phyloP scores from a whole-genome alignment of 495 filamentous ascomycete species.

The Peziza echinospora region DNA sequence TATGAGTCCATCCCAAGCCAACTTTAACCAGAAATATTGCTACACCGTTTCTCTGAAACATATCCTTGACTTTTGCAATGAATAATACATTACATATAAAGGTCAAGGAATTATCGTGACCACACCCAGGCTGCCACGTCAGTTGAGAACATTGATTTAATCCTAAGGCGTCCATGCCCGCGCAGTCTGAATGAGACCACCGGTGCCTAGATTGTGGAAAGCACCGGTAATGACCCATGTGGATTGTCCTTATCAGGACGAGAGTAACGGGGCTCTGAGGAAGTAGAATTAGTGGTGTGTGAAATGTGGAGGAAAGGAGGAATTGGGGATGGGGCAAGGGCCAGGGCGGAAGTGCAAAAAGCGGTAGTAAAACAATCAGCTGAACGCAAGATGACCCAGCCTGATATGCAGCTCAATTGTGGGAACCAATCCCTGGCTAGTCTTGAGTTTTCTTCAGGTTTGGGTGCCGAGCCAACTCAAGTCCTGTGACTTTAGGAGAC shows the following conservation, averaged over 20 bases:
- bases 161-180: conserved; percentile 18
- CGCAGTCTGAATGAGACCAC: conserved; percentile 8
- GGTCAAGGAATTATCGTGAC: not conserved
- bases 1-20: too few relatives aligned
- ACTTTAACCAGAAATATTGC: too few relatives aligned
- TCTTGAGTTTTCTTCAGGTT: conserved; percentile 9
- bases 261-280: conserved; percentile 15
- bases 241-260: conserved; percentile 18
- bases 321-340: too few relatives aligned
- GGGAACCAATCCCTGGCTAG: conserved; percentile 18
- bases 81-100: not conserved
- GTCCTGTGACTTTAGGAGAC: conserved; percentile 18
- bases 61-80: not conserved
- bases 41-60: not conserved
- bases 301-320: too few relatives aligned
- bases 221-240: conserved; percentile 19
- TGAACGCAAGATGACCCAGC: conserved; percentile 16
- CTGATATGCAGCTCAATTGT: conserved; percentile 17
- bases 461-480: conserved; percentile 15
- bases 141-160: conserved; percentile 19
- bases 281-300: too few relatives aligned
- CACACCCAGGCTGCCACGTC: conserved; percentile 21
- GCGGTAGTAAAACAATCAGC: conserved; percentile 18
- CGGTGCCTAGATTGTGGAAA: conserved; percentile 7
- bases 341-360: too few relatives aligned